Base-by-base conservation (phyloP, 352 stramenopile genomes). In the Pythium aquatile region DNA sequence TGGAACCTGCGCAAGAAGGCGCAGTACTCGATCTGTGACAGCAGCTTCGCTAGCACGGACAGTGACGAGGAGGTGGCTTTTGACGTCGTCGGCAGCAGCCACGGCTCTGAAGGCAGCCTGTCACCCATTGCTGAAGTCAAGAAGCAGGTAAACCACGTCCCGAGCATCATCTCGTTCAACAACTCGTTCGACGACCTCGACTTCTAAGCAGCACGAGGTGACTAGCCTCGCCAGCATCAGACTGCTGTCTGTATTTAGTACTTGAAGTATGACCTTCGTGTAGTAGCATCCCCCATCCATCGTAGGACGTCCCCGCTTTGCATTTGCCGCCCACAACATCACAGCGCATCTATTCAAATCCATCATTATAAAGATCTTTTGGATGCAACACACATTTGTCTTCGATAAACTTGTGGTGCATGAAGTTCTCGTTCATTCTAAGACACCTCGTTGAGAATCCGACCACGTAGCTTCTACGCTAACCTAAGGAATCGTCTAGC, bases 81-180 rank as follows among this genome's bases (percentile, higher is more conserved):
- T 40, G 77, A 87, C 17, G 28, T 68, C n/a, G 14, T 63, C 17
- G 63, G 49, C 10, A 51, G 47, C 51, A 55, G 47, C 42, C 4
- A 32, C 7, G 20, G 35, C 37, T 69, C 63, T 20, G 54, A 68
- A 20, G 47, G 17, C 13, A 65, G 65, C 49, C 24, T 67, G 14
- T 71, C 65, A 44, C 65, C 58, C 7, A 51, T 72, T 24, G 30
- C 59, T 8, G 55, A 65, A 35, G 52, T 47, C 52, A 67, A 67
- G 60, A 24, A 51, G 61, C 53, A 35, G n/a, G 10, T 20, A 17
- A 28, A 49, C 26, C 2, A 53, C 7, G 58, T 57, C 53, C 65
- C 68, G 46, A 89, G 80, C 70, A 90, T 90, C 69, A 87, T 90
- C 69, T 75, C 81, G 46, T 90, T 90, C 69, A 90, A 90, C 75